phyloP scores from a whole-genome alignment of 768 basidiomycete genomes.

The Lepiota brunneoincarnata region DNA sequence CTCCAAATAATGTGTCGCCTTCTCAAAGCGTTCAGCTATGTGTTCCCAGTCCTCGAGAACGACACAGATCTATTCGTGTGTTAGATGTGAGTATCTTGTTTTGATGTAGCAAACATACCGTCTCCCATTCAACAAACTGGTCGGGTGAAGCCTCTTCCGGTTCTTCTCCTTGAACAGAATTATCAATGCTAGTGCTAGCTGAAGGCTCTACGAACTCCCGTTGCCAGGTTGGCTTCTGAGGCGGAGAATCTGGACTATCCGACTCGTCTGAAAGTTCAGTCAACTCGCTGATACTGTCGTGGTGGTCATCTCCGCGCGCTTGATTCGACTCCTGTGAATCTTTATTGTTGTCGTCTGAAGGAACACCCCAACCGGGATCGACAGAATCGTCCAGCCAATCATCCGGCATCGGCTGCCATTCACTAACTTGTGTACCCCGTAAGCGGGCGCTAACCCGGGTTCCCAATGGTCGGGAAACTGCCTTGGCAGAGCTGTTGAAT shows the following conservation, averaged over 20 bases:
- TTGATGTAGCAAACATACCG: slow-evolving; percentile 45
- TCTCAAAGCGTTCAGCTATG: slow-evolving; percentile 71
- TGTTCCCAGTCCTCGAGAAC: slow-evolving; percentile 85
- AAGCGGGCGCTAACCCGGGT: slow-evolving; percentile 68
- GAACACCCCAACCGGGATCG: not conserved
- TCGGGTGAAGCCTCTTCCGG: slow-evolving; percentile 4
- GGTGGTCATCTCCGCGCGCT: slow-evolving; percentile 47
- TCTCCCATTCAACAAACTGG: slow-evolving; percentile 87
- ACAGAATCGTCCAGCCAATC: slow-evolving; percentile 56
- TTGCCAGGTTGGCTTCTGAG: not conserved
- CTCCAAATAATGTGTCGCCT: slow-evolving; percentile 77
- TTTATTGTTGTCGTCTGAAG: slow-evolving; percentile 2
- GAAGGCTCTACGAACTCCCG: slow-evolving; percentile 7
- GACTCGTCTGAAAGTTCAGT: slow-evolving; percentile 66
- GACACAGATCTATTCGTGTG: slow-evolving; percentile 65
- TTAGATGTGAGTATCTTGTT: not conserved
- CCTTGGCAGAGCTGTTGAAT: slow-evolving; percentile 14
- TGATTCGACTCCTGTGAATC: slow-evolving; percentile 39
- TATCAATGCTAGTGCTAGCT: slow-evolving; percentile 8
- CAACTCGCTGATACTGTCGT: slow-evolving; percentile 66
- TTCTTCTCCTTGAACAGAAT: slow-evolving; percentile 8
- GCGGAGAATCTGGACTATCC: slow-evolving; percentile 11
- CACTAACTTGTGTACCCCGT: slow-evolving; percentile 54
- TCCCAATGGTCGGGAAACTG: slow-evolving; percentile 39
- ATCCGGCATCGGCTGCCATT: slow-evolving; percentile 78